Base-by-base conservation (phyloP, 225 moss, liverwort and hornwort genomes). In the Antitrichia curtipendula region DNA sequence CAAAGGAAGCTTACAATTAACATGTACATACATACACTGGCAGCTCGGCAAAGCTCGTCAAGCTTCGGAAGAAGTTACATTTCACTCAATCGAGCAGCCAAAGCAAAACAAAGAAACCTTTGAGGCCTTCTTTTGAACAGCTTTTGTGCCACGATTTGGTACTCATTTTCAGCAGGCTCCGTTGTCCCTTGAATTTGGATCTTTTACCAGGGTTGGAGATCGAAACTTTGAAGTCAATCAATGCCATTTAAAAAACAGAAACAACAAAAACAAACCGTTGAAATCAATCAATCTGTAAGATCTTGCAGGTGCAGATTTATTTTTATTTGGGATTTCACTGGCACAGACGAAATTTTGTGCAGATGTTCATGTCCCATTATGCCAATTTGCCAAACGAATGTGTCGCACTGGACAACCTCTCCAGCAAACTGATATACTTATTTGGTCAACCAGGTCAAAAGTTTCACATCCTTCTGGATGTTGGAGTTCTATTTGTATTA, bases 121-220 rank as follows among this genome's bases (percentile, higher is more conserved):
- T 90, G 52, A 88, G 65, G 87, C 65, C 85, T 68, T 60, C 87
- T 88, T 85, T 90, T 80, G 85, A 88, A 90, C 43, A 29, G 31
- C 85, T 87, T 81, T 82, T 56, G 62, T 9, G 75, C 32, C 25
- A 27, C 59, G 8, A 16, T 23, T 50, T 11, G 62, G 38, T 25
- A 62, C 62, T 49, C 74, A 23, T 36, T 65, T 78, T 41, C 13
- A 15, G 56, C 78, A 66, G 14, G 36, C 64, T 31, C 45, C 10
- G 2, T 32, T 62, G 53, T 31, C 59, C 79, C 79, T 59, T 40
- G 59, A 53, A 53, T 50, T 15, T 7, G 63, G 53, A 12, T 62
- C 58, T 63, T 38, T 25, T 31, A 22, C 7, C 28, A 38, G 38
- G 50, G n/a, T n/a, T 50, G 50, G 14, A 50, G 27, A 56, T 38